A percentile compares a stretch with the other conserved stretches of the same genome.
Evolutionary conservation across 768 basidiomycete genomes (phyloP).

Genomic region (Tylopilus cervinicoccineus): DNA sequence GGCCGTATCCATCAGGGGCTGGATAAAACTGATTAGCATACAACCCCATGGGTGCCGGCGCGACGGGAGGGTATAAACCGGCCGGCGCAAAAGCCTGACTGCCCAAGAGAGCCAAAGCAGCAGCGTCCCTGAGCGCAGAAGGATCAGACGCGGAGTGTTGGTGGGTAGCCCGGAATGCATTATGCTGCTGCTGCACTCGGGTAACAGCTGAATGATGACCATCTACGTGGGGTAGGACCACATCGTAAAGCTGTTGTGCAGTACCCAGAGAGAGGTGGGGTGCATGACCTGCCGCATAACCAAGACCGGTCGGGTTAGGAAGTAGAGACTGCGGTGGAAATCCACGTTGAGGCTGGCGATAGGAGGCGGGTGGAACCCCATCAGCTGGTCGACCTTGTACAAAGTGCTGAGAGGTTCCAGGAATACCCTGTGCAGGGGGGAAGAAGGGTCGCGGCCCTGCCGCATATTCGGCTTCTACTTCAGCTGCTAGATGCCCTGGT

Average conservation of each 20-base stretch:
- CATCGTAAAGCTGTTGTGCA: constrained; percentile 76
- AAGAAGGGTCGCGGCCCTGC: constrained; percentile 55
- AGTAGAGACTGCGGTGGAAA: constrained; percentile 54
- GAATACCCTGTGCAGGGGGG: constrained; percentile 37
- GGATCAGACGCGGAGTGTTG: constrained; percentile 85
- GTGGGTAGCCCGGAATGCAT: constrained; percentile 67
- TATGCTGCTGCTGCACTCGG: constrained; percentile 78
- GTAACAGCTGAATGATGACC: constrained; percentile 61
- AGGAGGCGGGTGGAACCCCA: constrained; percentile 43
- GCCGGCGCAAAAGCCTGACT: constrained; percentile 48
- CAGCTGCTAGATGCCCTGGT: constrained; percentile 24
- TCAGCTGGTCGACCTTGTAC: constrained; percentile 51
- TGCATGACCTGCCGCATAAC: constrained; percentile 53
- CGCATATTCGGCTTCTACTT: constrained; percentile 50
- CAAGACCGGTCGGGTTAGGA: constrained; percentile 50
- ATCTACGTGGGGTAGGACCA: constrained; percentile 57
- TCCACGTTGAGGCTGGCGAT: constrained; percentile 59
- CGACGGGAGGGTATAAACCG: constrained; percentile 49
- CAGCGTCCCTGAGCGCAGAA: constrained; percentile 67
- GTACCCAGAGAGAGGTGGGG: constrained; percentile 68
- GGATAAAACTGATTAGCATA: constrained; percentile 71
- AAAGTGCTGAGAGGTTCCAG: constrained; percentile 42
- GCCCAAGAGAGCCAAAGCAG: constrained; percentile 60
- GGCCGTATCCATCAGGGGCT: constrained; percentile 52
- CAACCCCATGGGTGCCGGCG: constrained; percentile 51